Percentiles rank a stretch among this genome's conserved stretches.
Conservation (phyloP, 1,284 basidiomycete genomes). For the Fomitopsis betulina region DNA sequence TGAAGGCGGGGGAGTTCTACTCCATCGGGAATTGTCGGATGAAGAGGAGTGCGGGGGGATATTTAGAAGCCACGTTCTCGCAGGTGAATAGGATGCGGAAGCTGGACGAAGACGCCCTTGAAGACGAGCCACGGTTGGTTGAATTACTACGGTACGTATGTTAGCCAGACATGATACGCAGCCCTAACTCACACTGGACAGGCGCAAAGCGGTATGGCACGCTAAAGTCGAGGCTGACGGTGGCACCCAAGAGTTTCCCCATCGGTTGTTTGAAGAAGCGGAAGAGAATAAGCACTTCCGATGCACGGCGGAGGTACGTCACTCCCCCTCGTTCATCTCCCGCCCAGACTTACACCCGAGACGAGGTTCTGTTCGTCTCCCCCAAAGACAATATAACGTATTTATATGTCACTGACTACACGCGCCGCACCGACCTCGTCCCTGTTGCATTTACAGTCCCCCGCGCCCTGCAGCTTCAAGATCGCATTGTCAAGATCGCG, state of each 20-base stretch:
- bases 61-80: constrained; percentile 48
- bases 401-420: constrained; percentile 68
- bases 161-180: neutral
- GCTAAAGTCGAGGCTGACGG: constrained; percentile 21
- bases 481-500: constrained; percentile 50
- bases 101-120: constrained; percentile 37
- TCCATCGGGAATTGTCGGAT: constrained; percentile 52
- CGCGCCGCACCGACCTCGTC: constrained; percentile 41
- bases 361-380: constrained; percentile 42
- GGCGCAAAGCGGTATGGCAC: constrained; percentile 52
- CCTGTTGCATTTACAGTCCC: constrained; percentile 19
- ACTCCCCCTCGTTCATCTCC: constrained; percentile 2
- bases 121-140: constrained; percentile 34
- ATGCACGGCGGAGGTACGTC: constrained; percentile 54
- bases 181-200: constrained; percentile 22
- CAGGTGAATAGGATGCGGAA: constrained; percentile 40
- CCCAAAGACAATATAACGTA: constrained; percentile 29
- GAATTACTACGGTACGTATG: constrained; percentile 49
- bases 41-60: constrained; percentile 33
- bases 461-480: constrained; percentile 28
- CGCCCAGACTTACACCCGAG: constrained; percentile 14
- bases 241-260: constrained; percentile 33
- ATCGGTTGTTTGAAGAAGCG: constrained; percentile 43
- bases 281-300: constrained; percentile 40
- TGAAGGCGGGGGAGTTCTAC: constrained; percentile 51